Evolutionary conservation across 345 rosid species (phyloP).

Genomic region (Eutrema heterophyllum): DNA sequence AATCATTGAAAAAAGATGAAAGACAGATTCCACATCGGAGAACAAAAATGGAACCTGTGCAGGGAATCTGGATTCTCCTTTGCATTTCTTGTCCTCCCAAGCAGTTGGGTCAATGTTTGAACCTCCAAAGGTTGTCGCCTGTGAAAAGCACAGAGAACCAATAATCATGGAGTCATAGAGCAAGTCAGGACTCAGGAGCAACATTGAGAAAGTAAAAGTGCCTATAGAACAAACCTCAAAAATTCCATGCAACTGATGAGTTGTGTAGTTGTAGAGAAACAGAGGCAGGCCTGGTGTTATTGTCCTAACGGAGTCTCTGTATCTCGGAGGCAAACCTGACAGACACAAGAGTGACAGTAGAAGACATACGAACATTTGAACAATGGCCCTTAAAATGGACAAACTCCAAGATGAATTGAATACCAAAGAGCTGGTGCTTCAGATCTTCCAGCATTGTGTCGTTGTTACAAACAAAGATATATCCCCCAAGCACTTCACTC

Average conservation of each 20-base stretch:
- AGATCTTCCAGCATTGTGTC: slow-evolving; percentile 97
- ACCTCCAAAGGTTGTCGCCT: slow-evolving; percentile 92
- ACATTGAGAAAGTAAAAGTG: background rate
- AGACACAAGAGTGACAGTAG: slow-evolving; percentile 6
- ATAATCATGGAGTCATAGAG: background rate
- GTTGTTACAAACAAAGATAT: slow-evolving; percentile 92
- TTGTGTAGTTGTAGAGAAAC: slow-evolving; percentile 89
- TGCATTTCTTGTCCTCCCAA: slow-evolving; percentile 95
- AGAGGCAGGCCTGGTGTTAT: slow-evolving; percentile 89
- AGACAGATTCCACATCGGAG: background rate
- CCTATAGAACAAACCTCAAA: slow-evolving; percentile 62
- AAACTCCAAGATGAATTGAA: background rate
- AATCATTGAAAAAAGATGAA: background rate
- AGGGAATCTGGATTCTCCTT: slow-evolving; percentile 95
- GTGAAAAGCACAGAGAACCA: slow-evolving; percentile 7
- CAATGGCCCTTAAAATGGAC: background rate
- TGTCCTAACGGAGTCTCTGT: slow-evolving; percentile 91
- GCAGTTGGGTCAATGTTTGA: slow-evolving; percentile 95
- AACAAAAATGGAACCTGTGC: slow-evolving; percentile 60
- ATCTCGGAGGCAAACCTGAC: slow-evolving; percentile 86
- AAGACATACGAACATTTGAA: background rate
- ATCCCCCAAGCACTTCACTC: slow-evolving; percentile 92
- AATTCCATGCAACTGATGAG: slow-evolving; percentile 92
- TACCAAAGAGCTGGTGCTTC: slow-evolving; percentile 90
- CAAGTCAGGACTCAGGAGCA: background rate